These are phyloP conservation scores for Monosporozyma aquatica DNA, from an alignment of 805 yeast species.

Conservation along the genomic window DNA sequence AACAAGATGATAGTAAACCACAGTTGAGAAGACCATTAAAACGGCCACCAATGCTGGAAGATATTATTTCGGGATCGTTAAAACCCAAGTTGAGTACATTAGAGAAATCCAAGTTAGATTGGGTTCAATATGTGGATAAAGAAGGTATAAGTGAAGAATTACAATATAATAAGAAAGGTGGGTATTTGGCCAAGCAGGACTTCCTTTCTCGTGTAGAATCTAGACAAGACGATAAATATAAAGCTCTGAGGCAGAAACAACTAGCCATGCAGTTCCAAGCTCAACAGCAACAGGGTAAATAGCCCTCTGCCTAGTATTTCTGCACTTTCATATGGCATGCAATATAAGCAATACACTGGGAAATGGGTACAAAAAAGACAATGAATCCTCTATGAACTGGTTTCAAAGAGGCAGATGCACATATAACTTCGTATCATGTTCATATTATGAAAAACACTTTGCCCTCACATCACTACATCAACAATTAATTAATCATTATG, in stretches of 20 bases:
- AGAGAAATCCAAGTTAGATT: conserved; percentile 87
- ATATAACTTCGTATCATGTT: too few species aligned
- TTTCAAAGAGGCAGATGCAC: too few species aligned
- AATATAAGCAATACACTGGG: too few species aligned
- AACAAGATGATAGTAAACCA: conserved; percentile 5
- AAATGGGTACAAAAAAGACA: too few species aligned
- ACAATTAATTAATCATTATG: too few species aligned
- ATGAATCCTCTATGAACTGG: too few species aligned
- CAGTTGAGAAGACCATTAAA: conserved; percentile 51
- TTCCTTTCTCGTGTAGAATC: conserved; percentile 68
- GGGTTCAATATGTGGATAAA: conserved; percentile 89
- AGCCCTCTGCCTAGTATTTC: too few species aligned
- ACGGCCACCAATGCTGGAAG: conserved; percentile 67
- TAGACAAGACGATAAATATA: conserved; percentile 32
- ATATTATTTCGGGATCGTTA: conserved; percentile 58
- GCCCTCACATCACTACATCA: too few species aligned
- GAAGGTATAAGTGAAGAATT: conserved; percentile 79
- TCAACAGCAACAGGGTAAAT: background rate
- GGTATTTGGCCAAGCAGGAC: conserved; percentile 85
- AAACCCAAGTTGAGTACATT: conserved; percentile 79
- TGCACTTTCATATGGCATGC: too few species aligned
- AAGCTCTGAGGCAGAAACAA: conserved; percentile 32
- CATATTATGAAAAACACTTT: too few species aligned
- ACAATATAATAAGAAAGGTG: conserved; percentile 72
- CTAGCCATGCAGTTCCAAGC: conserved; percentile 22